Base-by-base conservation (phyloP, 371 early-diverging fungal genomes). In the Astathelohania contejeani region DNA sequence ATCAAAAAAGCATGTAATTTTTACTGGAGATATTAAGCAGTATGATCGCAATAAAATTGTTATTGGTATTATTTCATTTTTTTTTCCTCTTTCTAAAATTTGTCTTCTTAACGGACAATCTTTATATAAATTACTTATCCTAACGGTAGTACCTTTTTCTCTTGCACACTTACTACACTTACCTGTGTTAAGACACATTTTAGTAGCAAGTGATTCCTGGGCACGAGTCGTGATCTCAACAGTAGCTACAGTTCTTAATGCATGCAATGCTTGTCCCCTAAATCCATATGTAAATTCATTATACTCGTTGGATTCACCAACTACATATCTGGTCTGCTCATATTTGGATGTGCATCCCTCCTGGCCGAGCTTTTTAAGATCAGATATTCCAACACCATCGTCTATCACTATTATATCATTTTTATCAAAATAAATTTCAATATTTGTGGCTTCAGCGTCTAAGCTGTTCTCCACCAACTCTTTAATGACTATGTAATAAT, bases 381-480 rank as follows among this genome's bases (percentile, higher is more conserved):
- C 63, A 3, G 18, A 14, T 22, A 67, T 47, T 20, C 47, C 47
- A 6, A 10, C 3, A 3, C 47, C 47, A 24, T 47, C 16, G 24
- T 47, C 47, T 23, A 6, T 23, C 3, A 19, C 9, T 23, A 6
- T 23, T 23, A 47, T 25, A 9, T 6, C 91, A 66, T 78, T 70
- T 24, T 89, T 83, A 59, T 79, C 79, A 51, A 90, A 76, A 25
- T 78, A 77, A 32, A 97, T 76, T 29, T 86, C 86, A 29, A 96
- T 79, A 2, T 66, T 38, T 0, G 84, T 83, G 1, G 93, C 80
- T 0, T 80, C 79, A 0, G 96, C 88, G 71, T 97, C 98, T 18
- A 95, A 61, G 40, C 84, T 80, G 72, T 97, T 97, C 67, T 97
- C 98, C 14, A 97, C 73, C 10, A 97, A 73, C 68, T 97, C 97